Evolutionary conservation across 495 filamentous ascomycete species (phyloP).

Genomic region (Aspergillus leporis): DNA sequence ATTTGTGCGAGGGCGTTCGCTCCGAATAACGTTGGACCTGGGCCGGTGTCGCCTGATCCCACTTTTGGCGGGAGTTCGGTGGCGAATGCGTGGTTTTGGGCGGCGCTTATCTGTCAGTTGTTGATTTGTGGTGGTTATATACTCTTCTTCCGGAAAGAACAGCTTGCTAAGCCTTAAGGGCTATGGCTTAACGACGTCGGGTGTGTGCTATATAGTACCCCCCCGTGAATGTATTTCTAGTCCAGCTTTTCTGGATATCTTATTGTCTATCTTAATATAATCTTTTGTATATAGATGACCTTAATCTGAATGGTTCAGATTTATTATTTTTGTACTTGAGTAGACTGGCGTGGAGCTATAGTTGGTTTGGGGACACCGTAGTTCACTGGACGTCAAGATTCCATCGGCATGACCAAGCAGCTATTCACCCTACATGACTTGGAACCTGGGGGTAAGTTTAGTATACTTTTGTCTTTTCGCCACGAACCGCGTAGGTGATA

Average conservation of each 20-base stretch:
- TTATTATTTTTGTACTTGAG: not conserved
- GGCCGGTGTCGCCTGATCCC: constrained; percentile 45
- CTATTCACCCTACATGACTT: too few species aligned
- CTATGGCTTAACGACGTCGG: not conserved
- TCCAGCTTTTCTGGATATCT: not conserved
- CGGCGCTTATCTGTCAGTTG: constrained; percentile 59
- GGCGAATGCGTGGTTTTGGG: constrained; percentile 65
- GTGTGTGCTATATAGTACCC: too few species aligned
- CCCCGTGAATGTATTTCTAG: not conserved
- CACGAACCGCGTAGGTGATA: too few species aligned
- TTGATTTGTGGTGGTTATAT: constrained; percentile 64
- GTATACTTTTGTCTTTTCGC: too few species aligned
- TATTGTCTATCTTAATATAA: not conserved
- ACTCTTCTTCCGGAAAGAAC: constrained; percentile 69
- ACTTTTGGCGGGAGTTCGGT: constrained; percentile 45
- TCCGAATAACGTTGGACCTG: constrained; percentile 47
- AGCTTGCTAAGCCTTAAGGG: constrained; percentile 62
- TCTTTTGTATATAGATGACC: not conserved
- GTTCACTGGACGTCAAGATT: too few species aligned
- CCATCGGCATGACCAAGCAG: too few species aligned
- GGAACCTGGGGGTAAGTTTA: too few species aligned
- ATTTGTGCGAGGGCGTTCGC: constrained; percentile 46
- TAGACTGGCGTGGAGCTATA: not conserved
- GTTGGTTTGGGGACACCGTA: not conserved
- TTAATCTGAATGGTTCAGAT: not conserved